Base-by-base conservation (phyloP, 2,329 filamentous ascomycete species). In the Aspergillus pseudotamarii region DNA sequence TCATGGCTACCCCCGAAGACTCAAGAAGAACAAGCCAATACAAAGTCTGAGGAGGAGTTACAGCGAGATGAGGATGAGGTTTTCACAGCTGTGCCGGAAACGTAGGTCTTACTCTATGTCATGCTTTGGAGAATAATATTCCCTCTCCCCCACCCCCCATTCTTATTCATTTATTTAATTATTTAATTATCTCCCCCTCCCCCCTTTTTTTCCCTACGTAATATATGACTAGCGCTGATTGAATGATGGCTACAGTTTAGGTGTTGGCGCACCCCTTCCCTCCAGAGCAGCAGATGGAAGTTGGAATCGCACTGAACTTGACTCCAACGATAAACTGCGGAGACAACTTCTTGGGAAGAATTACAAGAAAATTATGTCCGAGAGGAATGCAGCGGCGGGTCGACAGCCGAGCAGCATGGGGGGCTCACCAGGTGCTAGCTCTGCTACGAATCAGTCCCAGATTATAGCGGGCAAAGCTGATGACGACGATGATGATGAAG, bases 1-100 rank as follows among this genome's bases (percentile, higher is more conserved):
- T 87, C 86, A 66, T 85, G 84, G 83, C 81, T 88, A 34, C 84
- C 84, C 14, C 74, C 82, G n/a, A 78, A 76, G 61, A 73, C 79
- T 6, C 61, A 73, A n/a, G 73, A 78, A 26, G 78, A 81, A 55
- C 67, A 73, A 56, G 68, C 73, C 58, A 71, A 76, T 63, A 68
- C 72, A 59, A 81, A 80, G 66, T 74, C 80, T 23, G 74, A 80
- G 41, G 76, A 81, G 61, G 79, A 84, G 64, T 70, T 81, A 21
- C 79, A 83, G 61, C 75, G 79, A 48, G 83, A 86, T 55, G 85
- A 88, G 64, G 79, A 85, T 68, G 83, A 84, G 64, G 79, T 86
- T 45, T 86, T 85, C 68, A 81, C 77, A 19, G 78, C 81, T 43
- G 81, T 82, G 4, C 84, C 85, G 26, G 84, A 87, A 71, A 81